phyloP scores from a whole-genome alignment of 805 yeast species.

The Candida verbasci region DNA sequence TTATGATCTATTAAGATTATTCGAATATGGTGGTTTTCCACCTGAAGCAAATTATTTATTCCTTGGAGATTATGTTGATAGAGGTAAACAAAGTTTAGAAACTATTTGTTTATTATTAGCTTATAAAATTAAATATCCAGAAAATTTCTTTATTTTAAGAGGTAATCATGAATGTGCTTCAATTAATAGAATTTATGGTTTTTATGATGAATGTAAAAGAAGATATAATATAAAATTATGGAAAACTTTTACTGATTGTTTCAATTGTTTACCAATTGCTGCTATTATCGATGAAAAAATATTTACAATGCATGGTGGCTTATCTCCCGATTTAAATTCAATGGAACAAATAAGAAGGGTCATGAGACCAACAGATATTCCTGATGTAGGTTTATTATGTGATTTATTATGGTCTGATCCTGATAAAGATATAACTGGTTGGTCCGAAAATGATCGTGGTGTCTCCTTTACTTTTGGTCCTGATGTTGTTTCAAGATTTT shows the following conservation, averaged over 20 bases:
- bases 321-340: slow-evolving; percentile 93
- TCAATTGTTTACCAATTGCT: slow-evolving; percentile 97
- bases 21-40: slow-evolving; percentile 98
- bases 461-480: slow-evolving; percentile 99
- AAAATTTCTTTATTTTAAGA: slow-evolving; percentile 91
- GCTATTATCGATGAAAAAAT: slow-evolving; percentile 97
- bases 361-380: slow-evolving; percentile 99
- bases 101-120: slow-evolving; percentile 92
- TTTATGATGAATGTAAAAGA: slow-evolving; percentile 97
- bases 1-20: slow-evolving; percentile 89
- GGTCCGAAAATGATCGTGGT: slow-evolving; percentile 99
- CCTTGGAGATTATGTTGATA: slow-evolving; percentile 95
- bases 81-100: slow-evolving; percentile 96
- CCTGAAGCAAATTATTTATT: slow-evolving; percentile 97
- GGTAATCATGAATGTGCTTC: slow-evolving; percentile 99
- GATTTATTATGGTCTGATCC: slow-evolving; percentile 98
- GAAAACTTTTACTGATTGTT: slow-evolving; percentile 98
- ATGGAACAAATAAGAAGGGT: slow-evolving; percentile 99
- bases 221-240: slow-evolving; percentile 97
- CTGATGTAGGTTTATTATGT: slow-evolving; percentile 94
- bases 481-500: slow-evolving; percentile 91
- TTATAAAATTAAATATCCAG: slow-evolving; percentile 96
- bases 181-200: slow-evolving; percentile 95
- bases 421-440: slow-evolving; percentile 95
- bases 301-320: slow-evolving; percentile 98